Base-by-base conservation (phyloP, 164 flowering plant genomes). In the Euptelea pleiosperma region DNA sequence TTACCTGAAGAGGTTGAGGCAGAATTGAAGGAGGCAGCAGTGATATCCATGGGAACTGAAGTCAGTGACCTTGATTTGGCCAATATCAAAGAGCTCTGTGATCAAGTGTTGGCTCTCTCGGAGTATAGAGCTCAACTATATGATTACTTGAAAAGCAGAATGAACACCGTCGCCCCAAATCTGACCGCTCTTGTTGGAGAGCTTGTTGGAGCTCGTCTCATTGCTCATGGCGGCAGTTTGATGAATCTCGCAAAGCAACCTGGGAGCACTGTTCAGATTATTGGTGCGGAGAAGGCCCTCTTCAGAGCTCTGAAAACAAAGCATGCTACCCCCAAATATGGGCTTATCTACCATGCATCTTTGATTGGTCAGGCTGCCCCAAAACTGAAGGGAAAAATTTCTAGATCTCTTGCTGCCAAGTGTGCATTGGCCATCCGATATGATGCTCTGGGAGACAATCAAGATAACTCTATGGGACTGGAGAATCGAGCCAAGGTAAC, bases 41-140 rank as follows among this genome's bases (percentile, higher is more conserved):
- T 84, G 69, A 81, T 92, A 58, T 92, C 97, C 46, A 92, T 92
- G 98, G 98, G 98, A 61, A 87, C 84, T 62, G 87, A 92, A 82
- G 80, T 92, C 36, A 85, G 88, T 74, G 96, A 92, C 41, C 82
- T 87, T 34, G 98, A 93, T 75, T 65, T 93, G 75, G 55, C 67
- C 16, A 90, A 93, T 63, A 86, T 93, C 53, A 83, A 69, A 63
- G 89, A 91, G 30, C 83, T 91, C 26, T 91, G 96, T 63, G 84
- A 82, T 56, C 96, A 91, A 65, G 97, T 91, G 31, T 58, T 91
- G 55, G 62, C 93, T 36, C 89, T 91, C 14, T 63, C 93, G 8
- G 97, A 88, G 66, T 91, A 91, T 73, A 82, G 96, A 73, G 93
- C 85, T 62, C 91, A 86, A 53, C 78, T 88, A 22, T 91, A 81